Percentiles rank a stretch among this genome's conserved stretches.
These are phyloP conservation scores for Ophiostoma sp. DNA, from an alignment of 2,329 filamentous ascomycete genomes.

Conservation along the genomic window DNA sequence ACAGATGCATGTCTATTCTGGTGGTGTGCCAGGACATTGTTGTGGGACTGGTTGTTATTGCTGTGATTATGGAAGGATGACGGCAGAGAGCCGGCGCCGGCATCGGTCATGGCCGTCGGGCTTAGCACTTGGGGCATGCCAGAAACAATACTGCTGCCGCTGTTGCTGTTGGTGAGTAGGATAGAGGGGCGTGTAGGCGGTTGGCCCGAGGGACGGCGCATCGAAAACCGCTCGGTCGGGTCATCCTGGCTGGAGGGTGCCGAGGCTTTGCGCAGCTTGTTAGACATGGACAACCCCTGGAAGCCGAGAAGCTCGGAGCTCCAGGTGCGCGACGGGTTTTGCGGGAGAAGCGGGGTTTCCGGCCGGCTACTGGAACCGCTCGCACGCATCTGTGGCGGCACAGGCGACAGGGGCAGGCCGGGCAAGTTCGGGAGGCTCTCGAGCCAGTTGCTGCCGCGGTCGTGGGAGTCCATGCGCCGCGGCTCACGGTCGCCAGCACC, in stretches of 20 bases:
- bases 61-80: conserved; percentile 13
- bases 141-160: conserved; percentile 7
- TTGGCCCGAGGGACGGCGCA: conserved; percentile 48
- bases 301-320: conserved; percentile 51
- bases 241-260: conserved; percentile 48
- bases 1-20: conserved; percentile 16
- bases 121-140: conserved; percentile 39
- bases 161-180: conserved; percentile 28
- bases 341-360: conserved; percentile 47
- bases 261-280: conserved; percentile 43
- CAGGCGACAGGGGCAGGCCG: conserved; percentile 31
- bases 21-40: background rate
- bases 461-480: conserved; percentile 30
- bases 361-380: conserved; percentile 43
- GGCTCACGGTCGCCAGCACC: conserved; percentile 15
- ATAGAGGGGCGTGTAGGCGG: conserved; percentile 41
- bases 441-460: conserved; percentile 45
- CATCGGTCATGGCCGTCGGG: conserved; percentile 33
- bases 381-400: conserved; percentile 14
- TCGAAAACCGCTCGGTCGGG: conserved; percentile 38
- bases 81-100: background rate
- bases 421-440: conserved; percentile 48
- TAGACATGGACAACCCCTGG: conserved; percentile 37
- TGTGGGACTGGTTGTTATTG: background rate
- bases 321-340: conserved; percentile 44